phyloP scores from a whole-genome alignment of 352 stramenopile genomes.

The Phytophthora crassamura region DNA sequence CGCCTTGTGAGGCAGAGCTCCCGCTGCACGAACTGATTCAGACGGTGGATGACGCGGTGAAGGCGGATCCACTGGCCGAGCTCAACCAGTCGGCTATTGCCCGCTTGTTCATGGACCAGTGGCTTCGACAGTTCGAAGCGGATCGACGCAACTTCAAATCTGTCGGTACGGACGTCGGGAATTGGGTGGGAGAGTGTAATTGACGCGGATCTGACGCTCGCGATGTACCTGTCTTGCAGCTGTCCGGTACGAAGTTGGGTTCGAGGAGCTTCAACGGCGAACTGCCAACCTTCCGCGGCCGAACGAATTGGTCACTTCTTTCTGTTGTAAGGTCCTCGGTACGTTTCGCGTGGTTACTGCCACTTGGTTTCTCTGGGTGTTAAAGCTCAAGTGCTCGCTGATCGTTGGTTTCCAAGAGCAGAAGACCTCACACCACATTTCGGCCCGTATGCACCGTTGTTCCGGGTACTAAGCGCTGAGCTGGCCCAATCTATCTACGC shows the following conservation, averaged over 20 bases:
- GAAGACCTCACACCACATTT: slow-evolving; percentile 68
- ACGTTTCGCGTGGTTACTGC: slow-evolving; percentile 11
- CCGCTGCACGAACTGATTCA: slow-evolving; percentile 65
- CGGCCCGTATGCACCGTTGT: slow-evolving; percentile 52
- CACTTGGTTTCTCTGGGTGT: not conserved
- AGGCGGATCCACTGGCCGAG: slow-evolving; percentile 53
- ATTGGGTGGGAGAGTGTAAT: not conserved
- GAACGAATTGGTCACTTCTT: slow-evolving; percentile 69
- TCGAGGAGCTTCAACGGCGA: slow-evolving; percentile 66
- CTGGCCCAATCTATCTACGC: slow-evolving; percentile 56
- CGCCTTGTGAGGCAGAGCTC: slow-evolving; percentile 15
- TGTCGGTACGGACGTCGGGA: slow-evolving; percentile 40
- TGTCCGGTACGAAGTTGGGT: slow-evolving; percentile 68
- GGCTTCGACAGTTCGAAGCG: slow-evolving; percentile 63
- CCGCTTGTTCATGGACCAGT: slow-evolving; percentile 67
- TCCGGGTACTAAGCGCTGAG: slow-evolving; percentile 54
- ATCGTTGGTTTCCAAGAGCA: slow-evolving; percentile 29
- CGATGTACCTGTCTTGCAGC: slow-evolving; percentile 26
- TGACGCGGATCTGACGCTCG: not conserved
- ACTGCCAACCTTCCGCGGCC: slow-evolving; percentile 60
- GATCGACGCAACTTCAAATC: slow-evolving; percentile 68
- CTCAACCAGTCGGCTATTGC: slow-evolving; percentile 63
- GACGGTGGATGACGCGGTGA: slow-evolving; percentile 57
- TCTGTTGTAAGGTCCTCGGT: slow-evolving; percentile 63
- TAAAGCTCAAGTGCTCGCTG: not conserved